Conservation (phyloP, 2,329 filamentous ascomycete genomes). For the Apiospora marii region DNA sequence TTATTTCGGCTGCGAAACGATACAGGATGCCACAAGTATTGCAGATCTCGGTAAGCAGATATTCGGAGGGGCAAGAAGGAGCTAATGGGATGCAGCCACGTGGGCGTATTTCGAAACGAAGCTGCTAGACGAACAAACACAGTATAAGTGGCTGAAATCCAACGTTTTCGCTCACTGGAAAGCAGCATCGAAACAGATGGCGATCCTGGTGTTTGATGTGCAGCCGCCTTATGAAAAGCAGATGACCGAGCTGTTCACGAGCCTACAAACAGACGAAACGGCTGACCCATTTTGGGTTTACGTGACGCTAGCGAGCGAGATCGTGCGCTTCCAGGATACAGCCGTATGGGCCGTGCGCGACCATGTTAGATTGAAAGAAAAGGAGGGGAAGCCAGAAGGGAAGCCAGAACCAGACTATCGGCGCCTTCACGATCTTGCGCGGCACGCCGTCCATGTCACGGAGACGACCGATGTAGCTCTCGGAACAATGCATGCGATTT, state of each 20-base stretch:
- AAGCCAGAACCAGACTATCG: slow-evolving; percentile 45
- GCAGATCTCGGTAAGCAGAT: no score
- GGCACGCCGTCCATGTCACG: slow-evolving; percentile 53
- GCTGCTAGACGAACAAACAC: slow-evolving; percentile 21
- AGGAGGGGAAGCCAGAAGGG: no score
- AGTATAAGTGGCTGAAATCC: slow-evolving; percentile 47
- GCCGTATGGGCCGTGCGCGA: slow-evolving; percentile 50
- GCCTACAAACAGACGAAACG: slow-evolving; percentile 25
- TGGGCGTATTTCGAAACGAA: slow-evolving; percentile 46
- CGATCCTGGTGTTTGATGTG: slow-evolving; percentile 44
- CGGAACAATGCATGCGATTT: slow-evolving; percentile 43
- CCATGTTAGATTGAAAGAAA: slow-evolving; percentile 42
- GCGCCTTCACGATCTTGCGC: slow-evolving; percentile 49
- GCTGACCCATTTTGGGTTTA: slow-evolving; percentile 49
- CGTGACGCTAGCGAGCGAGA: slow-evolving; percentile 38
- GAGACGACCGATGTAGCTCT: slow-evolving; percentile 53
- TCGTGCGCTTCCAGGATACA: slow-evolving; percentile 43
- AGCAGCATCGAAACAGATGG: slow-evolving; percentile 33
- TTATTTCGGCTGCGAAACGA: slow-evolving; percentile 45
- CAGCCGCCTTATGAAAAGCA: slow-evolving; percentile 3
- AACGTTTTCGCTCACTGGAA: slow-evolving; percentile 44
- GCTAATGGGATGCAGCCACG: slow-evolving; percentile 34
- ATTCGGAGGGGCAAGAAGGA: neutral
- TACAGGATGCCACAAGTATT: slow-evolving; percentile 26
- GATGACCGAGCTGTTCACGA: slow-evolving; percentile 23